Evolutionary conservation across 306 rosid species (phyloP), one percentile per base, ranked within the genome.

Genomic region (Casuarina cunninghamiana): DNA sequence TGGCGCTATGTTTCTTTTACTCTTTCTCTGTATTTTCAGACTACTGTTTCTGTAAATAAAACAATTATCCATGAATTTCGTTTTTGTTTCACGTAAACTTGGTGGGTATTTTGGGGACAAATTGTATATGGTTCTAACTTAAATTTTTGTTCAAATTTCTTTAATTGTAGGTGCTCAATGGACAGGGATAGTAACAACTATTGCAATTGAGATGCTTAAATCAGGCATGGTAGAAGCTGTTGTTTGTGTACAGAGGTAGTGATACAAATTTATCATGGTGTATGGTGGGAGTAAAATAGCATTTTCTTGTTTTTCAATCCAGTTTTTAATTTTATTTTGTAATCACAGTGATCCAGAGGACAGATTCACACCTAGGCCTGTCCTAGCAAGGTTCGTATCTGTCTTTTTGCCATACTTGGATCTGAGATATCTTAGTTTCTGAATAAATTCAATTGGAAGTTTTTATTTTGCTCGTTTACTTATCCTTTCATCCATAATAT

Each of bases 171-270:
- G 98, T 67, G 97, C 98, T 84, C 98, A 94, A 42, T 92, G 98
- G 98, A 94, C 98, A 26, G 98, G 98, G 75, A 89, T 94, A 88
- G 97, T 94, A 63, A 94, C 98, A 77, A 89, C 97, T 19, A 88
- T 94, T 71, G 98, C 98, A 42, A 88, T 92, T 48, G 98, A 94
- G 86, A 94, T 94, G 98, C 93, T 94, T 26, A 92, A 90, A 81
- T 89, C 97, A 63, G 97, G 97, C 87, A 90, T 92, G 98, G 97
- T 94, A 61, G 98, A 94, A 82, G 98, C 98, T 77, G 97, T 94
- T 21, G 76, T 92, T 87, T 94, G 97, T 83, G 98, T 94, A 39
- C 97, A 92, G 82, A 92, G 97, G 98, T 94, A 84, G 72, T 76
- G 77, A 6, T 51, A 51, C 75, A 75, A 61, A 63, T 51, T 66